phyloP scores from a whole-genome alignment of 345 rosid genomes.

The Hibiscus tridactylites region DNA sequence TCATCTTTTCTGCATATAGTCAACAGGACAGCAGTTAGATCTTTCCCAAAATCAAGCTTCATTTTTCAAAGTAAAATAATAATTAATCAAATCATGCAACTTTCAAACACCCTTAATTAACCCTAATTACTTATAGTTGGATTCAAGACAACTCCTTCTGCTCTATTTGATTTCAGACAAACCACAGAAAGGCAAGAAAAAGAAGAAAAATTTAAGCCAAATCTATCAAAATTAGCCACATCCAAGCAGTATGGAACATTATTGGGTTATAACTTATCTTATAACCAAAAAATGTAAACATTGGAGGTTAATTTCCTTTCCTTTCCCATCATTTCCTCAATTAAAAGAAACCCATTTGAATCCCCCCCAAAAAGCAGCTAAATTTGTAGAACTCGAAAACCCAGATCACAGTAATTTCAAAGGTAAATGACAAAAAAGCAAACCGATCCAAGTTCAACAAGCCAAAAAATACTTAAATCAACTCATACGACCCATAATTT shows the following conservation, averaged over 20 bases:
- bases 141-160: constrained; percentile 1
- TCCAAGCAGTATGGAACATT: constrained; percentile 9
- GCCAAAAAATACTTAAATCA: constrained; percentile 6
- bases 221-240: background rate
- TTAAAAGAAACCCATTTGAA: constrained; percentile 9
- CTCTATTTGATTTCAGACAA: no score
- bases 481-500: constrained; percentile 6
- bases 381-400: constrained; percentile 14
- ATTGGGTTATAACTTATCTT: constrained; percentile 10
- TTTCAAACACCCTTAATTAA: constrained; percentile 8
- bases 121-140: background rate
- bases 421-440: constrained; percentile 19
- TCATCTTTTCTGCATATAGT: constrained; percentile 41
- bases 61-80: constrained; percentile 1
- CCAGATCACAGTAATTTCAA: constrained; percentile 16
- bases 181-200: no score
- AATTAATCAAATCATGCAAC: constrained; percentile 15
- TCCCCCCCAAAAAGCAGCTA: constrained; percentile 5
- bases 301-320: constrained; percentile 2
- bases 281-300: background rate
- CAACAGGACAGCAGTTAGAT: constrained; percentile 12
- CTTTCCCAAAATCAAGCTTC: constrained; percentile 7
- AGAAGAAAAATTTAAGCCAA: background rate
- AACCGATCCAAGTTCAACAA: constrained; percentile 27
- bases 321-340: background rate